Evolutionary conservation across 2,329 filamentous ascomycete species (phyloP).

Genomic region (Sclerotinia borealis): DNA sequence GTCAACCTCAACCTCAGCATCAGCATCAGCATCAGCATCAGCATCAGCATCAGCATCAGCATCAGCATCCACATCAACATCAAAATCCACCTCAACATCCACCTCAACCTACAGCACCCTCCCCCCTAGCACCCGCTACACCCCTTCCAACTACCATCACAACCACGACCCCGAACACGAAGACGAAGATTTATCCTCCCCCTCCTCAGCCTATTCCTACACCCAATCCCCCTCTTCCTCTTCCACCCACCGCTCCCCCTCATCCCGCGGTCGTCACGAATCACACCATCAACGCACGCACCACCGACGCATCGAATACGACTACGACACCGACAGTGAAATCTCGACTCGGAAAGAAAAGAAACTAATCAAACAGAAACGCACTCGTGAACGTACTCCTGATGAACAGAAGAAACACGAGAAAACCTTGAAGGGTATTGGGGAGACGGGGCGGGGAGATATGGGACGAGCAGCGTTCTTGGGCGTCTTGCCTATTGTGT

Average conservation of each 20-base stretch:
- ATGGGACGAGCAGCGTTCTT: constrained; percentile 4
- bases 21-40: background rate
- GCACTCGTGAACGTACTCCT: background rate
- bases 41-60: background rate
- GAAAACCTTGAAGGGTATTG: background rate
- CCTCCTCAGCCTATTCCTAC: background rate
- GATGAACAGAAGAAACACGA: constrained; percentile 1
- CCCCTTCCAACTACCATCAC: background rate
- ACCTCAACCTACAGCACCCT: background rate
- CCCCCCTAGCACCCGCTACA: background rate
- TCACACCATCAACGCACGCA: background rate
- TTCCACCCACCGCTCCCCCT: background rate
- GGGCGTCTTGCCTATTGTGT: background rate
- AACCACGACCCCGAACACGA: constrained; percentile 8
- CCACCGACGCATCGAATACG: constrained; percentile 1
- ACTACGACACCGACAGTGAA: background rate
- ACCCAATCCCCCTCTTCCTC: background rate
- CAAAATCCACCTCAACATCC: background rate
- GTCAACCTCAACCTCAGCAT: background rate
- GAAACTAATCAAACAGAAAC: background rate
- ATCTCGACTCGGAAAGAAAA: background rate
- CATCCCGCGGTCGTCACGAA: background rate
- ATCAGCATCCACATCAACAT: background rate
- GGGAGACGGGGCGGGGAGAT: background rate
- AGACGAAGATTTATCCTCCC: constrained; percentile 10